These are phyloP conservation scores for Phaseolus coccineus DNA, from an alignment of 331 rosid genomes.

Conservation along the genomic window DNA sequence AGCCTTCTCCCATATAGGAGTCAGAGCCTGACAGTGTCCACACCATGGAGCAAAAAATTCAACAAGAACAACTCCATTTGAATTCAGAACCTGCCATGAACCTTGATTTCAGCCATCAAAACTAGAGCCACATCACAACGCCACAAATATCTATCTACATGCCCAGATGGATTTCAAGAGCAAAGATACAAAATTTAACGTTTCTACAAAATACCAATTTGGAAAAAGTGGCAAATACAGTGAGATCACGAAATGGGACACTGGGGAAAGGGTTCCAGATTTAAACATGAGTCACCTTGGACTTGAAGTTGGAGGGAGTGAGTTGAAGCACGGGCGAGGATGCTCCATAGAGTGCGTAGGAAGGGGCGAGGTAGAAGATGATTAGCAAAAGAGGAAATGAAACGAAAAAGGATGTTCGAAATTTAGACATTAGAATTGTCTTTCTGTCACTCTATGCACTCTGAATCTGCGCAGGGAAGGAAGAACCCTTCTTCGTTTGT, in stretches of 20 bases:
- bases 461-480: conserved; percentile 30
- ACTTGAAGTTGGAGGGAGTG: conserved; percentile 91
- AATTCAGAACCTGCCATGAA: conserved; percentile 81
- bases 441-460: conserved; percentile 30
- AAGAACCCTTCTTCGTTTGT: not conserved
- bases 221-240: not conserved
- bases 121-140: not conserved
- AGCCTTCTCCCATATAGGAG: conserved; percentile 95
- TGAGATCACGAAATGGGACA: conserved; percentile 37
- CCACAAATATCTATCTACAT: not conserved
- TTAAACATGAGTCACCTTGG: conserved; percentile 66
- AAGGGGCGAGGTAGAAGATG: conserved; percentile 48
- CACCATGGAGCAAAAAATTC: conserved; percentile 99
- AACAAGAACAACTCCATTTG: conserved; percentile 88
- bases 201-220: conserved; percentile 21
- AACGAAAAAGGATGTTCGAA: conserved; percentile 32
- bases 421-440: conserved; percentile 58
- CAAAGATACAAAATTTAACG: conserved; percentile 39
- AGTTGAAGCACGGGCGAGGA: conserved; percentile 96
- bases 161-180: conserved; percentile 38
- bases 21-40: conserved; percentile 94
- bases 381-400: conserved; percentile 41
- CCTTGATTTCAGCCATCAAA: conserved; percentile 9
- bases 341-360: conserved; percentile 83
- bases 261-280: not conserved